Conservation (phyloP, 129 eudicot genomes). For the Ambrosia artemisiifolia region DNA sequence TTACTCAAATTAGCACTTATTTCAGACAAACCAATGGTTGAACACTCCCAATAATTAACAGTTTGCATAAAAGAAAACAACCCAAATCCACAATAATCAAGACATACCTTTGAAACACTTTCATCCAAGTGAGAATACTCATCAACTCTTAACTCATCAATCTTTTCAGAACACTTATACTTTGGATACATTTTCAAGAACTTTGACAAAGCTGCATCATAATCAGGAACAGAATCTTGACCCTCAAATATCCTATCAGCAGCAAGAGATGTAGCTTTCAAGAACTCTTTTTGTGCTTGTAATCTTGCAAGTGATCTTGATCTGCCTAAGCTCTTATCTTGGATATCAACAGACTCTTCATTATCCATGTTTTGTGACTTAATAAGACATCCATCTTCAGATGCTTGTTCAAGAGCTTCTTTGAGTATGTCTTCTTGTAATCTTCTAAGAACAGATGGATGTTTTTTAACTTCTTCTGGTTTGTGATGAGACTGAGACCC, state of each 20-base stretch:
- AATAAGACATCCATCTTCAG: constrained; percentile 61
- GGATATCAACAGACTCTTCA: constrained; percentile 32
- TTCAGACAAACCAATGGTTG: constrained; percentile 50
- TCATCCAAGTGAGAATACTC: constrained; percentile 52
- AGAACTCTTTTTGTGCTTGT: constrained; percentile 52
- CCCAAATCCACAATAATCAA: constrained; percentile 64
- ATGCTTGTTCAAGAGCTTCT: constrained; percentile 75
- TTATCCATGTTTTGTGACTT: constrained; percentile 48
- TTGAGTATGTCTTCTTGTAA: constrained; percentile 53
- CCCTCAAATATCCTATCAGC: constrained; percentile 37
- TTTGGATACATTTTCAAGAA: constrained; percentile 52
- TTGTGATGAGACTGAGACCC: constrained; percentile 29
- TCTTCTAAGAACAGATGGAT: constrained; percentile 48
- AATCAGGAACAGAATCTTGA: constrained; percentile 38
- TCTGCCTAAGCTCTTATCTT: constrained; percentile 46
- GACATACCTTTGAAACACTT: constrained; percentile 53
- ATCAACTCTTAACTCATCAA: constrained; percentile 44
- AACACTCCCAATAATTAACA: constrained; percentile 49
- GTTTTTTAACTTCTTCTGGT: constrained; percentile 25
- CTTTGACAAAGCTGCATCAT: constrained; percentile 40
- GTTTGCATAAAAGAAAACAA: constrained; percentile 56
- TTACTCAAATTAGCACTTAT: constrained; percentile 49
- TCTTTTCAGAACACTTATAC: constrained; percentile 47
- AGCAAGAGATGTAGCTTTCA: constrained; percentile 48
- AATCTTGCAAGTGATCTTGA: constrained; percentile 54